phyloP scores from a whole-genome alignment of 1,284 basidiomycete species.

The Ceratorhiza oryzae-sativae region DNA sequence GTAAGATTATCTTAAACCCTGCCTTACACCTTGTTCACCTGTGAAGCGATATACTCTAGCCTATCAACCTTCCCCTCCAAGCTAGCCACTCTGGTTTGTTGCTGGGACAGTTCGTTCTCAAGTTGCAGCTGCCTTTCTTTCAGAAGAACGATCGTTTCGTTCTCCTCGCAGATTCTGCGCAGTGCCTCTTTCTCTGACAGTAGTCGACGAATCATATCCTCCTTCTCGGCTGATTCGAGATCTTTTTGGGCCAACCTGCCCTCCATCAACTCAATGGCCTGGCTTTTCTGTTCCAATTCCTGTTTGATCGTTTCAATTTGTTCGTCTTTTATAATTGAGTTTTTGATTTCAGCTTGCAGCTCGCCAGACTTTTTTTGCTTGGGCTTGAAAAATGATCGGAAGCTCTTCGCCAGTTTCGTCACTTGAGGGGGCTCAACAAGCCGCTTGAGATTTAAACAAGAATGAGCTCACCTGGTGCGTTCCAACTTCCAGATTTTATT shows the following conservation, averaged over 20 bases:
- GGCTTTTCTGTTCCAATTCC: background rate
- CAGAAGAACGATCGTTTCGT: background rate
- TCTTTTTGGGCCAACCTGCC: background rate
- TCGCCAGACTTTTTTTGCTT: background rate
- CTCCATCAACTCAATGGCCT: background rate
- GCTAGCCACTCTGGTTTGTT: constrained; percentile 12
- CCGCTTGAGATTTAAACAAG: background rate
- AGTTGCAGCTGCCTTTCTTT: background rate
- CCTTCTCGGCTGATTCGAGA: background rate
- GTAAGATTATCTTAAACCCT: background rate
- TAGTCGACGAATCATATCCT: constrained; percentile 4
- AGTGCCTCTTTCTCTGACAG: constrained; percentile 9
- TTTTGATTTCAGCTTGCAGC: background rate
- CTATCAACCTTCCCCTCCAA: constrained; percentile 27
- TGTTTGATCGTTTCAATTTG: background rate
- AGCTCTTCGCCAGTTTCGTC: constrained; percentile 23
- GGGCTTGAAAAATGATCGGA: background rate
- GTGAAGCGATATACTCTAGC: constrained; percentile 26
- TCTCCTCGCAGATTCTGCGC: background rate
- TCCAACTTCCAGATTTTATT: constrained; percentile 23
- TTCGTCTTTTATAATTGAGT: background rate
- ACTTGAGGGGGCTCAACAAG: background rate
- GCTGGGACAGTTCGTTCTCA: constrained; percentile 1
- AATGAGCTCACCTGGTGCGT: background rate
- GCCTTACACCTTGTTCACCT: background rate